These are phyloP conservation scores for Alternaria incomplexa DNA, from an alignment of 2,329 filamentous ascomycete species.

Conservation along the genomic window DNA sequence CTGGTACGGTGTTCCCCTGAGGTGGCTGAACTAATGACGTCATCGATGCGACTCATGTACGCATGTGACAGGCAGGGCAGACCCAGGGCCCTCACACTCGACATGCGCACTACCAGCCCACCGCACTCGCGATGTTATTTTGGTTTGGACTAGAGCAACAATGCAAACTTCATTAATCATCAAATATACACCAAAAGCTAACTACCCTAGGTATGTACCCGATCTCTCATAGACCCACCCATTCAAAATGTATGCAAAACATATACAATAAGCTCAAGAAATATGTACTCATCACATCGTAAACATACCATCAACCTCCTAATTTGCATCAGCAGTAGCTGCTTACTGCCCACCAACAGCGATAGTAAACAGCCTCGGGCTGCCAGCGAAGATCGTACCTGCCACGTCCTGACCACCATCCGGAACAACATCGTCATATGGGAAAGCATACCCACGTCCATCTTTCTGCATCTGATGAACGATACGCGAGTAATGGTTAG, in stretches of 20 bases:
- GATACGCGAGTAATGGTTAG: conserved; percentile 66
- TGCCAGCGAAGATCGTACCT: conserved; percentile 57
- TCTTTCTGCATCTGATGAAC: conserved; percentile 67
- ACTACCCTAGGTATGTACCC: not conserved
- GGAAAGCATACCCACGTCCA: conserved; percentile 68
- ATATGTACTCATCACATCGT: not conserved
- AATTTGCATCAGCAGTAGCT: not conserved
- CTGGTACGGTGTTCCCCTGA: not conserved
- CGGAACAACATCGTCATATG: conserved; percentile 72
- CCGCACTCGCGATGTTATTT: not conserved
- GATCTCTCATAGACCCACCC: not conserved
- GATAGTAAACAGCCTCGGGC: conserved; percentile 55
- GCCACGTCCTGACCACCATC: conserved; percentile 62
- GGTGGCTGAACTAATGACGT: not conserved
- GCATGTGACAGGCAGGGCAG: not conserved
- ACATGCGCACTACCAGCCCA: not conserved
- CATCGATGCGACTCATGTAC: not conserved
- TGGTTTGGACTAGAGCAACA: fast-evolving
- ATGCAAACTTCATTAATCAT: not conserved
- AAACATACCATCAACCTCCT: not conserved
- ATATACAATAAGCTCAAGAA: not conserved
- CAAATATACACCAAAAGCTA: not conserved
- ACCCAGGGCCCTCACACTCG: not conserved
- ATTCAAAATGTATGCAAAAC: not conserved
- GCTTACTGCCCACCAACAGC: conserved; percentile 53